These are phyloP conservation scores for Coemansia sp. DNA, from an alignment of 192 early-diverging fungal genomes.

Conservation along the genomic window DNA sequence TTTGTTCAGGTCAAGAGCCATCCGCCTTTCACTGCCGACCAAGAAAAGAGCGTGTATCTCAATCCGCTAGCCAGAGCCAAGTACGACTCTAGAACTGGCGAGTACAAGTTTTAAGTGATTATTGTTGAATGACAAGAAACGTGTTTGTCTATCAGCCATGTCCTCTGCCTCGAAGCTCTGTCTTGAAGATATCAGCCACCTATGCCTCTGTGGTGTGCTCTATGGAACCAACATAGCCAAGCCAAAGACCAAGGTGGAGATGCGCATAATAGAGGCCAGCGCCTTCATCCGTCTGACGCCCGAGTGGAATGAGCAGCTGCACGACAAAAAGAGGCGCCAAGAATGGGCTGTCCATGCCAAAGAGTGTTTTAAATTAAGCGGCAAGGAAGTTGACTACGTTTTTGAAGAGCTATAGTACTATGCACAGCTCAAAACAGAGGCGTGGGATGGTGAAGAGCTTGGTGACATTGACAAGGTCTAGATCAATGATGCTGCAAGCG, in stretches of 20 bases:
- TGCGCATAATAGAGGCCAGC: not conserved
- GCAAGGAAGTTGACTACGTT: not conserved
- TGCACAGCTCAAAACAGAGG: not conserved
- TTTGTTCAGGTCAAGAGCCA: too few relatives aligned
- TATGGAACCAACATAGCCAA: not conserved
- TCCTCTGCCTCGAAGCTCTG: not conserved
- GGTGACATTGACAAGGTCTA: conserved; percentile 2
- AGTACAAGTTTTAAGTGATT: too few relatives aligned
- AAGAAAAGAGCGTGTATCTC: too few relatives aligned
- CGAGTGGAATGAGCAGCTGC: not conserved
- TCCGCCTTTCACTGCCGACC: too few relatives aligned
- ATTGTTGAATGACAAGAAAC: too few relatives aligned
- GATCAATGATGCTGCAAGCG: not conserved
- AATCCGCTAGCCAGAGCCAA: too few relatives aligned
- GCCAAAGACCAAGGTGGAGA: not conserved
- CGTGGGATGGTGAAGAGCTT: not conserved
- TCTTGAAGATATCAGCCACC: not conserved
- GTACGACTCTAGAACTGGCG: too few relatives aligned
- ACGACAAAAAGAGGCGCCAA: not conserved
- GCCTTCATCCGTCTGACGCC: not conserved
- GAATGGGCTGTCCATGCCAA: not conserved
- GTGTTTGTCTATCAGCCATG: not conserved
- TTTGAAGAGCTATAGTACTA: not conserved
- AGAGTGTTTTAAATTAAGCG: not conserved
- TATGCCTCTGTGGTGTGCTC: not conserved